Conservation (phyloP, 192 early-diverging fungal species). For the Coemansia sp. region DNA sequence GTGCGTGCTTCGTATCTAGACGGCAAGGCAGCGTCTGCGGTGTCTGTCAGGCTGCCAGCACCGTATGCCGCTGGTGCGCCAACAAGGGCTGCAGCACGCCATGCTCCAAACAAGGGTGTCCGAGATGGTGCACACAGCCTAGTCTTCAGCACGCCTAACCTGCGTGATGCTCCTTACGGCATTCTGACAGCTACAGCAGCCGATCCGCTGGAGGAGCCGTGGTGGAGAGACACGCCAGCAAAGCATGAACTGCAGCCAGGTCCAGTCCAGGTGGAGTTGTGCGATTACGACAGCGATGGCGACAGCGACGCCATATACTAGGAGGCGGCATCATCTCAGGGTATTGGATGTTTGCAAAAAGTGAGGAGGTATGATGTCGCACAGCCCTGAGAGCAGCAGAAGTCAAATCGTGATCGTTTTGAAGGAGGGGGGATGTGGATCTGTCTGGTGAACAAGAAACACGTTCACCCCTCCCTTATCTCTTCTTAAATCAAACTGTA, state of each 20-base stretch:
- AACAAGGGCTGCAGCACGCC: background rate
- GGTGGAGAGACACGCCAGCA: constrained; percentile 3
- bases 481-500: too few species aligned
- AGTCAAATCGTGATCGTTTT: too few species aligned
- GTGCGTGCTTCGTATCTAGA: background rate
- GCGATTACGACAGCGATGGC: constrained; percentile 7
- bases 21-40: background rate
- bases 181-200: background rate
- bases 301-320: constrained; percentile 1
- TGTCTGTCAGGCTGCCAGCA: background rate
- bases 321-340: background rate
- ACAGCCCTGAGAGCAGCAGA: too few species aligned
- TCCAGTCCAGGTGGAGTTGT: constrained; percentile 9
- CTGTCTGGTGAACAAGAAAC: too few species aligned
- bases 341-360: background rate
- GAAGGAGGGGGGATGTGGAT: too few species aligned
- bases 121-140: background rate
- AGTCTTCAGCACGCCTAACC: background rate
- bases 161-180: background rate
- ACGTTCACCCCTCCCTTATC: too few species aligned
- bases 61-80: background rate
- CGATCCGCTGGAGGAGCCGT: background rate
- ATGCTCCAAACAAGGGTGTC: background rate
- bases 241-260: background rate
- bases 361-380: too few species aligned